phyloP scores from a whole-genome alignment of 805 yeast species.

The Spathaspora sp. region DNA sequence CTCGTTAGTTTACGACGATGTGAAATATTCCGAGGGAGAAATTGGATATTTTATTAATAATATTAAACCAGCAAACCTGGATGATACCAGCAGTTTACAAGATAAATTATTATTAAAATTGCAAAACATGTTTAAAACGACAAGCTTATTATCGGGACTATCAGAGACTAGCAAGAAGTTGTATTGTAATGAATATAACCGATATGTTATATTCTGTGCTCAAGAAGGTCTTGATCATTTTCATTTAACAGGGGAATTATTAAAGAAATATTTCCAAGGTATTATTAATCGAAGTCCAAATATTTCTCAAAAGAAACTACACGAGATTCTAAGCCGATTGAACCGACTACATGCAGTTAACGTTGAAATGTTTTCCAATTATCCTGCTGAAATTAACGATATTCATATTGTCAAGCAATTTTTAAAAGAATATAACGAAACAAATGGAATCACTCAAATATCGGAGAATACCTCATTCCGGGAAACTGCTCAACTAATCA shows the following conservation, averaged over 20 bases:
- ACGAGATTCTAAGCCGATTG: conserved; percentile 5
- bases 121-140: conserved; percentile 4
- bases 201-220: conserved; percentile 8
- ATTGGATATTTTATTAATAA: conserved; percentile 5
- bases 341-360: conserved; percentile 6
- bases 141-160: conserved; percentile 3
- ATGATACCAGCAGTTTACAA: background rate
- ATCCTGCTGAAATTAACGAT: conserved; percentile 1
- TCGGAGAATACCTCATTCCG: background rate
- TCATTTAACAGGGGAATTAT: conserved; percentile 4
- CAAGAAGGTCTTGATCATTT: conserved; percentile 6
- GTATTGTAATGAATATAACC: conserved; percentile 5
- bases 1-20: conserved; percentile 6
- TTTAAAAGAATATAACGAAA: conserved; percentile 2
- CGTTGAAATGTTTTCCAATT: conserved; percentile 5
- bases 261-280: conserved; percentile 2
- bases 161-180: conserved; percentile 5
- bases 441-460: background rate
- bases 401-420: conserved; percentile 5
- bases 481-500: background rate
- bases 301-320: conserved; percentile 4
- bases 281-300: conserved; percentile 2
- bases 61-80: background rate
- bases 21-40: conserved; percentile 8
- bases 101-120: conserved; percentile 3